Conservation (phyloP, 2,329 filamentous ascomycete species). For the Colletotrichum shisoi region DNA sequence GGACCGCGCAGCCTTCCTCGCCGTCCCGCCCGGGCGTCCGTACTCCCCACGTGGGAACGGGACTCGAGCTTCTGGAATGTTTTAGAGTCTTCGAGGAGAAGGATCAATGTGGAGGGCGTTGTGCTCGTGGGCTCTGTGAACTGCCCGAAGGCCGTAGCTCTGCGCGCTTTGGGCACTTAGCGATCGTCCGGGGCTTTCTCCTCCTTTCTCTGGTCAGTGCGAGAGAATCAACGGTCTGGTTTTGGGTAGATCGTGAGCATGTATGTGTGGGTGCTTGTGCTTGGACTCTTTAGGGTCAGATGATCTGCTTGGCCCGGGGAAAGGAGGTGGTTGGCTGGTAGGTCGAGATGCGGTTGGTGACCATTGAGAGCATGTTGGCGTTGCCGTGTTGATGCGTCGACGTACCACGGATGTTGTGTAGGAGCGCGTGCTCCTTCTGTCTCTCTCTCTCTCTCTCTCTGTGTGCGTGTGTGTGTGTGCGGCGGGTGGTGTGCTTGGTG, state of each 20-base stretch:
- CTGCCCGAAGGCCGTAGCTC: constrained; percentile 6
- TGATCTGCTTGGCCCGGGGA: not conserved
- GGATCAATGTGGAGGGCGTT: not conserved
- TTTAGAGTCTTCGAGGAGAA: constrained; percentile 21
- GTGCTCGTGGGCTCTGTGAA: not conserved
- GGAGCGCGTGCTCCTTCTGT: not conserved
- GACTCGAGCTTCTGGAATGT: constrained; percentile 33
- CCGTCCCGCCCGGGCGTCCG: not conserved
- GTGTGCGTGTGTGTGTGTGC: not conserved
- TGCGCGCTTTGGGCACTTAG: constrained; percentile 34
- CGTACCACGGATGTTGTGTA: constrained; percentile 3
- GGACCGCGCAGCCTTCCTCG: not conserved
- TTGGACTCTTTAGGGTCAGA: constrained; percentile 1
- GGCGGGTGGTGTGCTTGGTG: not conserved
- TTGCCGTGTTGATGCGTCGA: not conserved
- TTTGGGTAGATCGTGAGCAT: not conserved
- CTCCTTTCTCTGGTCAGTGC: not conserved
- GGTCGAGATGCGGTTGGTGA: not conserved
- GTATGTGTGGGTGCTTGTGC: constrained; percentile 5
- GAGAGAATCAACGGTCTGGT: not conserved
- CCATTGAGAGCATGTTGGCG: not conserved
- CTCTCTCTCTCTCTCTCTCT: no score
- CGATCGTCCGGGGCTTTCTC: not conserved
- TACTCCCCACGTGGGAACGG: constrained; percentile 26
- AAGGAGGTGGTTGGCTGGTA: not conserved